These are phyloP conservation scores for Penicillium decumbens DNA, from an alignment of 2,329 filamentous ascomycete genomes.

Conservation along the genomic window DNA sequence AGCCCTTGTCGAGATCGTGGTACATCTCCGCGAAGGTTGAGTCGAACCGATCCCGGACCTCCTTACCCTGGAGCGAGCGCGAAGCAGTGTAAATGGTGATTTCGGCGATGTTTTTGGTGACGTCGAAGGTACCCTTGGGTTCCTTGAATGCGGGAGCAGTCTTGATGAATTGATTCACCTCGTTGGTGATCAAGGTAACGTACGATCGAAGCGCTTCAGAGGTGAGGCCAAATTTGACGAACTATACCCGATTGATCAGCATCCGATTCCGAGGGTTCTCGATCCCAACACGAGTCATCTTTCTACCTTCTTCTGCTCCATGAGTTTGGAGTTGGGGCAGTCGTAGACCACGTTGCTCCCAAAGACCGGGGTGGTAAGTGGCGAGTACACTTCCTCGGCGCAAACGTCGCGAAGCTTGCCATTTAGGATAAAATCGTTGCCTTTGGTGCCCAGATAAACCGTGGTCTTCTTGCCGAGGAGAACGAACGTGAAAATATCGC, in stretches of 20 bases:
- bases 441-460: conserved; percentile 72
- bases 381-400: conserved; percentile 84
- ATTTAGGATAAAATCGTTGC: conserved; percentile 89
- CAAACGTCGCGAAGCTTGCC: conserved; percentile 85
- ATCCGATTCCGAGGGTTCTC: background rate
- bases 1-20: conserved; percentile 86
- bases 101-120: conserved; percentile 72
- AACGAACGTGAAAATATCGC: conserved; percentile 84
- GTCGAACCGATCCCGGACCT: conserved; percentile 76
- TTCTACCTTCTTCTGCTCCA: conserved; percentile 89
- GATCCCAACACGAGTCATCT: background rate
- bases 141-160: conserved; percentile 63
- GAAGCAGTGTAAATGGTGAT: conserved; percentile 88
- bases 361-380: conserved; percentile 67
- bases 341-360: conserved; percentile 85
- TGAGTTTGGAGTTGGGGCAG: conserved; percentile 83
- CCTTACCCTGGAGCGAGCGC: conserved; percentile 76
- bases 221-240: conserved; percentile 62
- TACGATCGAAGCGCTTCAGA: conserved; percentile 63
- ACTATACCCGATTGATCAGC: conserved; percentile 33
- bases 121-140: conserved; percentile 63
- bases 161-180: conserved; percentile 70
- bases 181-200: conserved; percentile 70
- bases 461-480: conserved; percentile 86
- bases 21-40: conserved; percentile 75